Evolutionary conservation across 371 early-diverging fungal genomes (phyloP), one percentile per base, ranked within the genome.

Genomic region (Nematocida sp.): DNA sequence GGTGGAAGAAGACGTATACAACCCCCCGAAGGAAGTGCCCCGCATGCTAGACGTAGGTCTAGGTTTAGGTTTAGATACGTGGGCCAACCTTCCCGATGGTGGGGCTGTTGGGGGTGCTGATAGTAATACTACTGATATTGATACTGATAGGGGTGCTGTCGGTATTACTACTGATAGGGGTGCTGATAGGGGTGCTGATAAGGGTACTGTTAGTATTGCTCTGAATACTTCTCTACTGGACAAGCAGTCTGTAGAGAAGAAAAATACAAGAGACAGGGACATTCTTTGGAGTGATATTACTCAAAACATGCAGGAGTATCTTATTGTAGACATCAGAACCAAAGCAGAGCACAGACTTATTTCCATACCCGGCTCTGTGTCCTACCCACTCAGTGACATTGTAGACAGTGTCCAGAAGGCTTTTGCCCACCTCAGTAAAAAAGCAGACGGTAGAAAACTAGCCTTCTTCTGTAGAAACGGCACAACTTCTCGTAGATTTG

Each of bases 381-480:
- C 56, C 11, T 51, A 49, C 17, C 48, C 74, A 17, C 31, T 70
- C 13, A 27, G 50, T 8, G 19, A 60, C 13, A 58, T 70, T 17
- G 41, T 70, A n/a, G 62, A 70, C 29, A 57, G 49, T 29, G 60
- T 50, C 0, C 45, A 58, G 34, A 57, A 70, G n/a, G 56, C 74
- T 11, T 41, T 21, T 2, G 38, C 8, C 4, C 19, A 3, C 21
- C 23, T 70, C 17, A 15, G 38, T 27, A 46, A 31, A 51, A 49
- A 70, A 40, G 60, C 74, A 51, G 17, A 15, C 15, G 25, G 32
- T 2, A 55, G 63, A 50, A 46, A 31, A 27, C 8, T 60, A 4
- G 62, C 46, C 17, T 13, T 70, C 11, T 70, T 76, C 74, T 70
- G 74, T 45, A 58, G 74, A 27, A 70, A 70, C 56, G 74, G 74